Percentiles rank a stretch among this genome's conserved stretches.
phyloP scores from a whole-genome alignment of 768 basidiomycete genomes.

The Suillus occidentalis region DNA sequence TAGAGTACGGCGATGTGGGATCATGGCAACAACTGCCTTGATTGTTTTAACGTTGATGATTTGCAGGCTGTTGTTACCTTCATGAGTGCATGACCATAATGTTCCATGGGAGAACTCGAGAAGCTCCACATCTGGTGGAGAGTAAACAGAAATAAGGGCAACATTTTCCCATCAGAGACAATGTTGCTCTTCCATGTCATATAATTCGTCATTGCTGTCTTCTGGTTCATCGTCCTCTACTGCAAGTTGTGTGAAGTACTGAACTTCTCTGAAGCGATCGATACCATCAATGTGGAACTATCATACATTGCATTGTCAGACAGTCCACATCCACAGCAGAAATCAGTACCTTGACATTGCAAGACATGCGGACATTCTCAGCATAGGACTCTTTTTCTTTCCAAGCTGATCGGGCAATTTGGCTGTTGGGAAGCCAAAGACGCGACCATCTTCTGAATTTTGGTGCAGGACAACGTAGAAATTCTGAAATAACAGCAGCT shows the following conservation, averaged over 20 bases:
- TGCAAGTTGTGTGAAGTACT: background rate
- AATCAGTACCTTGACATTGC: conserved; percentile 34
- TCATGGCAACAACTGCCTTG: background rate
- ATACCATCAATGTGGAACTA: background rate
- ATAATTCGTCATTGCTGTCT: background rate
- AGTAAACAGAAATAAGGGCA: background rate
- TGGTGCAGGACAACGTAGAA: background rate
- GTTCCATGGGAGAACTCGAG: background rate
- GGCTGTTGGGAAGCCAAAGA: conserved; percentile 23
- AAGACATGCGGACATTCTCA: conserved; percentile 25
- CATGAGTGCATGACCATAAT: background rate
- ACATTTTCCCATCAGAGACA: background rate
- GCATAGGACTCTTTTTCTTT: conserved; percentile 22
- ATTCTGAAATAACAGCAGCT: background rate
- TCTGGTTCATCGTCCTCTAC: background rate
- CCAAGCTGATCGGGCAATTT: conserved; percentile 24
- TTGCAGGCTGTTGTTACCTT: background rate
- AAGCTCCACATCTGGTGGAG: background rate
- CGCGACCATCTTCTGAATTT: conserved; percentile 18
- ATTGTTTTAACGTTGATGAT: background rate
- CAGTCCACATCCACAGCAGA: background rate
- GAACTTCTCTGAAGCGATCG: background rate
- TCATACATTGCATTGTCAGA: background rate
- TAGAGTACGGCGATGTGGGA: background rate
- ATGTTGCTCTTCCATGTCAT: background rate